Conservation (phyloP, 257 asterid species). For the Jacaranda copaia region DNA sequence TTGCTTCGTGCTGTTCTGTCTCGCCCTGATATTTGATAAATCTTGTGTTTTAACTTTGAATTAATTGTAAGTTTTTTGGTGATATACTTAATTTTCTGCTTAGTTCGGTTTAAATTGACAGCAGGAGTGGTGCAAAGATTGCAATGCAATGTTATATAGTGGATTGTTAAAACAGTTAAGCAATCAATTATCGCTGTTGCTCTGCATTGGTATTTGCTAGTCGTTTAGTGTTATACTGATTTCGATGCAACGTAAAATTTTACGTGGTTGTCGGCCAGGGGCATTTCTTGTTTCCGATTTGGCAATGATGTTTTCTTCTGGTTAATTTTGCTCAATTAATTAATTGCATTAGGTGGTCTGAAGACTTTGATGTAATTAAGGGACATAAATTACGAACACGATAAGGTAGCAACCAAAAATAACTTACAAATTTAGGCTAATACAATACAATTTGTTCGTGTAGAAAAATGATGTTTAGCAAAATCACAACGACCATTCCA, state of each 20-base stretch:
- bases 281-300: constrained; percentile 1
- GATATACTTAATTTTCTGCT: not conserved
- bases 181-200: not conserved
- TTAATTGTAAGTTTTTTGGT: not conserved
- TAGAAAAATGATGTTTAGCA: not conserved
- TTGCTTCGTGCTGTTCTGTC: not conserved
- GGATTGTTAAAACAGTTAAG: not conserved
- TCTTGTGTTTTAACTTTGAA: not conserved
- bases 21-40: not conserved
- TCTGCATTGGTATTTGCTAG: no score
- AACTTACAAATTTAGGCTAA: not conserved
- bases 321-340: not conserved
- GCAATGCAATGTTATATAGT: not conserved
- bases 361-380: not conserved
- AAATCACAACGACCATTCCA: not conserved
- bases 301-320: not conserved
- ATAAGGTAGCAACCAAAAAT: not conserved
- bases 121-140: not conserved
- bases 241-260: not conserved
- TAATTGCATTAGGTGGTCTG: no score
- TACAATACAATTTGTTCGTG: not conserved
- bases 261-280: not conserved
- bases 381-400: not conserved
- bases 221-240: not conserved
- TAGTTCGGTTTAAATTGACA: not conserved